A percentile compares a stretch with the other conserved stretches of the same genome.
Evolutionary conservation across 2,329 filamentous ascomycete species (phyloP).

Genomic region (Pseudogymnoascus sp.): DNA sequence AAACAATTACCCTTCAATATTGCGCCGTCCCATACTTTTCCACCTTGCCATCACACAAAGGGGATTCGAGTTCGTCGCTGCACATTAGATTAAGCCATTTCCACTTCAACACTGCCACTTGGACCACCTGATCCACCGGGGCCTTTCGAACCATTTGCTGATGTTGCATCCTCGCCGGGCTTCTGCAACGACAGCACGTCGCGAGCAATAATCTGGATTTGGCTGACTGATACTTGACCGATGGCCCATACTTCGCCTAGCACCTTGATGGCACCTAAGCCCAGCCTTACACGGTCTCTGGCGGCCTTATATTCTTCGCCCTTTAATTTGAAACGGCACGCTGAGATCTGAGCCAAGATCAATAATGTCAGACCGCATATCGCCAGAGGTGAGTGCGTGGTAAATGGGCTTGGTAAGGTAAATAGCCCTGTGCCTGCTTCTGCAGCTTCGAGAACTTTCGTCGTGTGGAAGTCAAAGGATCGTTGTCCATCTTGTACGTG

Average conservation of each 20-base stretch:
- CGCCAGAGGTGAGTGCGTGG: not conserved
- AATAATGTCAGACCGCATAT: conserved; percentile 2
- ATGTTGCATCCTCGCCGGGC: not conserved
- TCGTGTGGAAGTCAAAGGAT: not conserved
- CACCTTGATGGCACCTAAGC: not conserved
- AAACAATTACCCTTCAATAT: not conserved
- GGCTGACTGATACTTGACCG: not conserved
- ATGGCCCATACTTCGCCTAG: not conserved
- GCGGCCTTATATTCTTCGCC: not conserved
- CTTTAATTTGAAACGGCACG: conserved; percentile 2
- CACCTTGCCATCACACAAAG: not conserved
- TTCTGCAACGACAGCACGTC: not conserved
- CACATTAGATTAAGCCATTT: not conserved
- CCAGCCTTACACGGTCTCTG: not conserved
- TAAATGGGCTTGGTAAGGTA: conserved; percentile 2
- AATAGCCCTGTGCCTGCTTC: not conserved
- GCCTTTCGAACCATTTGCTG: not conserved
- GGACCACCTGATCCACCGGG: not conserved
- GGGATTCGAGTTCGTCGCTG: not conserved
- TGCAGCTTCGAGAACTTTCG: conserved; percentile 2
- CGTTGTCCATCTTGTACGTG: not conserved
- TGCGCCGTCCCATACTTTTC: not conserved
- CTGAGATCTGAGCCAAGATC: not conserved
- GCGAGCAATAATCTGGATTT: not conserved
- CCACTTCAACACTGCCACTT: not conserved